Evolutionary conservation across 2,329 filamentous ascomycete species (phyloP).

Genomic region (Pseudogymnoascus sp.): DNA sequence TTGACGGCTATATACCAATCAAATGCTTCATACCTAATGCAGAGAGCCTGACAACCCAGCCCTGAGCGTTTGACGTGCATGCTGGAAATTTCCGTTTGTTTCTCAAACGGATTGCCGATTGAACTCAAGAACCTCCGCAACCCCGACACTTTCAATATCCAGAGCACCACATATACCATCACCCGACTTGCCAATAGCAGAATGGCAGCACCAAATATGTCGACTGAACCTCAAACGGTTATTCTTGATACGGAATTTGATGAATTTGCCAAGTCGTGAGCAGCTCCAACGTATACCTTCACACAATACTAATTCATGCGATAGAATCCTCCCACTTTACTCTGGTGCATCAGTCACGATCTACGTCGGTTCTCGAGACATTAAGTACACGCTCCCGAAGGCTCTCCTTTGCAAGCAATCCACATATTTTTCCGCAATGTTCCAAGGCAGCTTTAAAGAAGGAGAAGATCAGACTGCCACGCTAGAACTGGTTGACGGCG

Average conservation of each 20-base stretch:
- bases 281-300: background rate
- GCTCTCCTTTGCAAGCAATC: conserved; percentile 14
- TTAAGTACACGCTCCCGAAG: conserved; percentile 16
- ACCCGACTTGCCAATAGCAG: too few relatives aligned
- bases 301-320: background rate
- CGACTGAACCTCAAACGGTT: background rate
- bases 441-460: conserved; percentile 16
- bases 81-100: too few relatives aligned
- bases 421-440: conserved; percentile 17
- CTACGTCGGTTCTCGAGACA: background rate
- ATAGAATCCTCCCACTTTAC: background rate
- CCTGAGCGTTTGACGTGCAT: too few relatives aligned
- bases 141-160: too few relatives aligned
- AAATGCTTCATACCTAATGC: too few relatives aligned
- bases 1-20: too few relatives aligned
- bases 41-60: too few relatives aligned
- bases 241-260: background rate
- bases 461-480: conserved; percentile 15
- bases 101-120: too few relatives aligned
- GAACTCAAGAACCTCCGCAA: too few relatives aligned
- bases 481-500: conserved; percentile 16
- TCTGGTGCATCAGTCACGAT: background rate
- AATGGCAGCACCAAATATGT: background rate
- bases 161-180: too few relatives aligned
- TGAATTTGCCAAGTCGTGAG: background rate